Conservation (phyloP, 2,329 filamentous ascomycete species). For the Chaetomiaceae sp. region DNA sequence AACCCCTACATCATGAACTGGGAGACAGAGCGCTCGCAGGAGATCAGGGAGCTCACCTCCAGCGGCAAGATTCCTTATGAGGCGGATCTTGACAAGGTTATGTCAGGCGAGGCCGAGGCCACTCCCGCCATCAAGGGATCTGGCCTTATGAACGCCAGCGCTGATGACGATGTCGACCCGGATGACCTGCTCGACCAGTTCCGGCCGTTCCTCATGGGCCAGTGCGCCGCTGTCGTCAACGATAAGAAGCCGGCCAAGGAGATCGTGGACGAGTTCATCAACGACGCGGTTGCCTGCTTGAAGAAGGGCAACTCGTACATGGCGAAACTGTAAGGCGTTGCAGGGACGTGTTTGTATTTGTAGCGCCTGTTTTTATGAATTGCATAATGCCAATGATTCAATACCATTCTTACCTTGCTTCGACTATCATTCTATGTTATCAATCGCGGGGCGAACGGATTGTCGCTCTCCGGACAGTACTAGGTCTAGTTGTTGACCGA, state of each 20-base stretch:
- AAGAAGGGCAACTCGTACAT: constrained; percentile 52
- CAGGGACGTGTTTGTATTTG: neutral
- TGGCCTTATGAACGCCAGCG: constrained; percentile 44
- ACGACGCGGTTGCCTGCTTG: constrained; percentile 69
- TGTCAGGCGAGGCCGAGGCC: constrained; percentile 54
- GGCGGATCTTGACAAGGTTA: constrained; percentile 82
- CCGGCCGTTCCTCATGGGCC: constrained; percentile 91
- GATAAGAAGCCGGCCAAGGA: constrained; percentile 87
- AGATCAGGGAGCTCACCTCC: constrained; percentile 87
- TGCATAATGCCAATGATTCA: constrained; percentile 1
- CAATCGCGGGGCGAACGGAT: no score
- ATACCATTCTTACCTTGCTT: neutral
- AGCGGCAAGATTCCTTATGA: constrained; percentile 94
- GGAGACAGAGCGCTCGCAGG: constrained; percentile 83
- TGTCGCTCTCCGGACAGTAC: no score
- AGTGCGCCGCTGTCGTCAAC: constrained; percentile 88
- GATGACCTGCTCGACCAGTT: constrained; percentile 91
- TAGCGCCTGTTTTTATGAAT: constrained; percentile 1
- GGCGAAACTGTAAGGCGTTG: constrained; percentile 58
- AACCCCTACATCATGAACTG: constrained; percentile 94
- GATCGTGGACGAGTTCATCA: constrained; percentile 91
- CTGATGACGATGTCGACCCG: constrained; percentile 61
- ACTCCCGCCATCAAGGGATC: constrained; percentile 56
- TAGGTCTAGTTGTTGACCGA: neutral
- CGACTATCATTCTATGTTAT: no score